Evolutionary conservation across 1,284 basidiomycete genomes (phyloP).

Genomic region (Puccinia hordei): DNA sequence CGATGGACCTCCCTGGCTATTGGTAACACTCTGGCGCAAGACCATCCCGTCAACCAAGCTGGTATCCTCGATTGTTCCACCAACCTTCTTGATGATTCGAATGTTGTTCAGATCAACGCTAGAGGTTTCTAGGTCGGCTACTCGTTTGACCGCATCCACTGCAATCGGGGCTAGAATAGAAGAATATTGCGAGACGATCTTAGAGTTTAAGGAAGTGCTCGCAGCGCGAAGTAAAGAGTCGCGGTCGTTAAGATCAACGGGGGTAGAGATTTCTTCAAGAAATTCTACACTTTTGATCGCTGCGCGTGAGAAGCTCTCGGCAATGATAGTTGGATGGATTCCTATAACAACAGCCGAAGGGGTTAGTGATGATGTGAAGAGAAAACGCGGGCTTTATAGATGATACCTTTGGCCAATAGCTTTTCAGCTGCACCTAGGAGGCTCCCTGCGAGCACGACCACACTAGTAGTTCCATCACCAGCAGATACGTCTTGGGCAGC

Average conservation of each 20-base stretch:
- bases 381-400: neutral
- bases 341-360: constrained; percentile 57
- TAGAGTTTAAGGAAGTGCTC: constrained; percentile 93
- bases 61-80: constrained; percentile 98
- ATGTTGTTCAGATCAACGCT: constrained; percentile 97
- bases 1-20: constrained; percentile 85
- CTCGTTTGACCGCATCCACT: constrained; percentile 88
- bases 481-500: constrained; percentile 98
- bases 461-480: constrained; percentile 97
- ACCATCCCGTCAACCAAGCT: constrained; percentile 95
- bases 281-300: constrained; percentile 91
- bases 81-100: constrained; percentile 96
- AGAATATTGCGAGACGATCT: constrained; percentile 99
- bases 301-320: constrained; percentile 91
- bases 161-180: constrained; percentile 96
- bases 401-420: constrained; percentile 81
- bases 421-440: constrained; percentile 93
- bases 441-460: constrained; percentile 93
- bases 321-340: constrained; percentile 96
- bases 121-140: constrained; percentile 73
- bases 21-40: constrained; percentile 90
- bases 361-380: neutral
- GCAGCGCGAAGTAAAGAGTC: constrained; percentile 86
- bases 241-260: constrained; percentile 87
- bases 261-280: constrained; percentile 86